Evolutionary conservation across 179 eudicot genomes (phyloP), one percentile per base, ranked within the genome.

Genomic region (Beta macrorhiza): DNA sequence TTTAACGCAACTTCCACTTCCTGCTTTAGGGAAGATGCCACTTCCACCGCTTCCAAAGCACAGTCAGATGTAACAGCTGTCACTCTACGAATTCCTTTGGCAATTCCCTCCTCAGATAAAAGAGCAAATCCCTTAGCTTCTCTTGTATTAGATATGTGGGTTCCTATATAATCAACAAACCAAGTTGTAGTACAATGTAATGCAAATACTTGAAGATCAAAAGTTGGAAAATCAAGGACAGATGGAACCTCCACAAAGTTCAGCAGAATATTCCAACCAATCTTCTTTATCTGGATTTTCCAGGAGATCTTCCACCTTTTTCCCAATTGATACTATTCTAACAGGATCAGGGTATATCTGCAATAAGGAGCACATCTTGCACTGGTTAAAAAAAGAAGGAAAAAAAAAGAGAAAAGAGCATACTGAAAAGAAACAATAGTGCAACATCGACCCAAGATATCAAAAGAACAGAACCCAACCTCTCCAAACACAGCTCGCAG

Each of bases 301-400:
- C 81, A 97, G 84, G 67, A 97, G 87, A 86, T 93, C 97, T 71
- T 97, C 98, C 81, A 97, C 97, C n/a, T 89, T 89, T 81, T 85
- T 89, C 57, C 99, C 99, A 86, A 97, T 85, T 56, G 99, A 86
- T 15, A 97, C 98, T 81, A 97, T 87, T 81, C 98, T 92, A 22
- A 97, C 99, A 37, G 99, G 99, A 69, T 97, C 99, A 74, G 98
- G 99, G 88, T 97, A 97, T 65, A 94, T 93, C 98, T 97, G 84
- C 79, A 85, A 69, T 22, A 57, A 42, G 22, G 13, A 63, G 44
- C 71, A 74, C 20, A 79, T 72, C 56, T 51, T 70, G 59, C 73
- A 83, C 52, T 11, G 17, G 51, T 55, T 67, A 19, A 0, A 62
- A 63, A 67, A n/a, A 11, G 42, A 37, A 37, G 42, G 42, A 37